Conservation (phyloP, 306 rosid species). For the Luffa acutangula region DNA sequence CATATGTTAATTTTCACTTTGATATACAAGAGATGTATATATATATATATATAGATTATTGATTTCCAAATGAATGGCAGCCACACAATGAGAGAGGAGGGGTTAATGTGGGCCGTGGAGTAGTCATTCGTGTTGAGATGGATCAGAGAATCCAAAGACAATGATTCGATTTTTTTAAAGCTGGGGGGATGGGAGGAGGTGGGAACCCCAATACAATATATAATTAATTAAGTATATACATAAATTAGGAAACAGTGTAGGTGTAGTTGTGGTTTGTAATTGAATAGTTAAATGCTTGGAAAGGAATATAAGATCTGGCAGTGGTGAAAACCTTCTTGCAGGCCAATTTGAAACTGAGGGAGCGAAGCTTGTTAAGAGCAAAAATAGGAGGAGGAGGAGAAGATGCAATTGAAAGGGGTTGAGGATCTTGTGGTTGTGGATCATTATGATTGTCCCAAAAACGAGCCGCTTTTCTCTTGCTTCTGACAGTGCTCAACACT, state of each 20-base stretch:
- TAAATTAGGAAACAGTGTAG: no score
- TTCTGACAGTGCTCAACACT: slow-evolving; percentile 44
- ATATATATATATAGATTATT: neutral
- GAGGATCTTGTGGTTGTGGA: no score
- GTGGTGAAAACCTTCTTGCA: slow-evolving; percentile 53
- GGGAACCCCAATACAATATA: neutral
- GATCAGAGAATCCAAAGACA: neutral
- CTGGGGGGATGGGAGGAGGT: neutral
- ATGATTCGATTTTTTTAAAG: neutral
- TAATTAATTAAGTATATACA: no score
- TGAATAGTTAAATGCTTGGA: neutral
- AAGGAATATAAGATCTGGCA: slow-evolving; percentile 47
- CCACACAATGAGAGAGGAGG: neutral
- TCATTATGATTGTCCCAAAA: slow-evolving; percentile 43
- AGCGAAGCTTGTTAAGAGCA: slow-evolving; percentile 48
- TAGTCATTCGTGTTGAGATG: neutral
- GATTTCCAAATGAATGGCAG: neutral
- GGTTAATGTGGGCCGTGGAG: neutral
- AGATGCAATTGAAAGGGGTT: no score
- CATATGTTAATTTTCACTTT: no score
- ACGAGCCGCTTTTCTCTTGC: slow-evolving; percentile 71
- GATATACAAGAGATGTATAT: neutral
- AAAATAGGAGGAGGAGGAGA: neutral
- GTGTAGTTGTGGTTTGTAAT: no score
- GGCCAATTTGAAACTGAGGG: slow-evolving; percentile 55